Evolutionary conservation across 2,329 filamentous ascomycete species (phyloP), one percentile per base, ranked within the genome.

Genomic region (Macrophomina pseudophaseolina): DNA sequence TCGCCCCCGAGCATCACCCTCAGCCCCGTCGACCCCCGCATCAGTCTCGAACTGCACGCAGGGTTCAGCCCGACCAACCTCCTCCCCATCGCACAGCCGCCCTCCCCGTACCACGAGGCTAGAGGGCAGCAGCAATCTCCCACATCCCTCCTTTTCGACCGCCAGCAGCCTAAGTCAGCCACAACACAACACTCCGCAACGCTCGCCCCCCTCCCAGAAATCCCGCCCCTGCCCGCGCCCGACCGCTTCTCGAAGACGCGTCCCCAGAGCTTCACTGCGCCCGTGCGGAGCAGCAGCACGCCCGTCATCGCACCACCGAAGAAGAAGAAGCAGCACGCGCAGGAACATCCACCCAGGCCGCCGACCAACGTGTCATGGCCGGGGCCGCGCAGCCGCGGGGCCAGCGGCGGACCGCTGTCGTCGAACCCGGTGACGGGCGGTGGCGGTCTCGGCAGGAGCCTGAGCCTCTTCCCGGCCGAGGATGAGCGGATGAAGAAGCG

Each of bases 1-100:
- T 49, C 58, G 3, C 44, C 58, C 9, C 58, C 42, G 1, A 49
- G 58, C 44, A 62, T 62, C 18, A 62, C 58, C 16, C 58, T 62
- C 32, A 49, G 40, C 42, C 56, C 56, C 9, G 42, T 60, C 40
- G 56, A 60, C 40, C 30, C 56, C 2, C 18, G 12, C 9, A 7
- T 35, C 52, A n/a, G n/a, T 33, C 18, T 54, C 8, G 23, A 33
- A 5, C 30, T 53, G 30, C 49, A 53, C 14, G 4, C 30, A 16
- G 49, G 49, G 7, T 54, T 54, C 52, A n/a, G 16, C 16, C 32
- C 33, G 23, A 23, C 23, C 32, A 35, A 33, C 52, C 18, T 32
- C 23, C 35, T 35, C 33, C 52, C 32, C 7, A 14, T 4, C 14
- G 30, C 16, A 3, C 51, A 35, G 8, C 52, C 12, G 18, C 52